Conservation (phyloP, 78 protist genomes). For the Monocercomonoides exilis region DNA sequence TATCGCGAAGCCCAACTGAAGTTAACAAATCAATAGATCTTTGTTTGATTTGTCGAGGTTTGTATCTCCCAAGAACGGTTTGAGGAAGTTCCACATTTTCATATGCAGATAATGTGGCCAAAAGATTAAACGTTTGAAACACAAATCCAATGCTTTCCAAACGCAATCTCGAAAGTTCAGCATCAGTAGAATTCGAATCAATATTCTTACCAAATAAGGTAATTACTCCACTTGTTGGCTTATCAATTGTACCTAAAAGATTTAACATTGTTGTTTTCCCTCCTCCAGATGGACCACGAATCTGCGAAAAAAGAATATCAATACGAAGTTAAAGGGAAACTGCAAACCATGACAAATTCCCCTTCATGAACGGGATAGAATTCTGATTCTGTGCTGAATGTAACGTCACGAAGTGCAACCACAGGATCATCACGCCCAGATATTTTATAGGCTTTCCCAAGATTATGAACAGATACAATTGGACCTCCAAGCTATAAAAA, state of each 20-base stretch:
- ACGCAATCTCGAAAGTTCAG: background rate
- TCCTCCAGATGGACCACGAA: conserved; percentile 88
- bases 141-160: conserved; percentile 61
- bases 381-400: background rate
- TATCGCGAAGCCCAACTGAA: conserved; percentile 70
- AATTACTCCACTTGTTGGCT: conserved; percentile 30
- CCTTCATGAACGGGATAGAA: conserved; percentile 42
- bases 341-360: conserved; percentile 71
- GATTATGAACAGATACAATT: background rate
- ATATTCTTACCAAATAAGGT: background rate
- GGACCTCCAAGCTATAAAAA: background rate
- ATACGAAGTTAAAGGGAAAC: no score
- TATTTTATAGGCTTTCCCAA: background rate
- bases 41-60: conserved; percentile 34
- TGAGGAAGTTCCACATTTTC: conserved; percentile 89
- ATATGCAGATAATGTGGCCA: conserved; percentile 79
- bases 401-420: background rate
- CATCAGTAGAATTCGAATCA: background rate
- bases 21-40: background rate
- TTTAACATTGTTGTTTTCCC: conserved; percentile 84
- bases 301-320: background rate
- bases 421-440: conserved; percentile 10
- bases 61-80: conserved; percentile 65
- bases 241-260: conserved; percentile 77
- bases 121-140: conserved; percentile 81